Conservation (phyloP, 2,329 filamentous ascomycete species). For the Fusarium tanahbumbuense region DNA sequence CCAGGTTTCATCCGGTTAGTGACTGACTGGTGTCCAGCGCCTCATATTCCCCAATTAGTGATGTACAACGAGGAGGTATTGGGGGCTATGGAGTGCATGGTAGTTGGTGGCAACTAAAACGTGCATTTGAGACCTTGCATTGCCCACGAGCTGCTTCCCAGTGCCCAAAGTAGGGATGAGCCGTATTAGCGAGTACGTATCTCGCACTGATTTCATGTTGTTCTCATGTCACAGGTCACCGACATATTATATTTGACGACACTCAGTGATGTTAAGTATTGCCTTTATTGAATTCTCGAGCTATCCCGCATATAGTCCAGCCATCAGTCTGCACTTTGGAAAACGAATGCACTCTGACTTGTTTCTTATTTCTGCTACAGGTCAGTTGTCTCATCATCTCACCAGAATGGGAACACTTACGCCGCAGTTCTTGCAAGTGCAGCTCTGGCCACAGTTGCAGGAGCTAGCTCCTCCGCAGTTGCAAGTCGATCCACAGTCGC, state of each 20-base stretch:
- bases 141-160: neutral
- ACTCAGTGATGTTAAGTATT: neutral
- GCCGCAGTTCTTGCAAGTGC: slow-evolving; percentile 24
- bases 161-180: neutral
- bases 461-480: neutral
- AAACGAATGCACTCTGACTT: neutral
- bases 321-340: neutral
- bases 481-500: slow-evolving; percentile 22
- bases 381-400: accelerated
- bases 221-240: neutral
- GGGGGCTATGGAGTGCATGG: too few species aligned
- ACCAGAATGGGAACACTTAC: neutral
- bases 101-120: too few species aligned
- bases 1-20: too few species aligned
- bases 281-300: neutral
- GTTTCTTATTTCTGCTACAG: neutral
- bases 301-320: neutral
- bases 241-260: neutral
- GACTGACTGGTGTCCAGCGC: too few species aligned
- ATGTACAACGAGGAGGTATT: too few species aligned
- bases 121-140: neutral
- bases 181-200: neutral
- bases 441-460: slow-evolving; percentile 16
- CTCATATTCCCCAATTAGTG: too few species aligned
- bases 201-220: neutral